A percentile compares a stretch with the other conserved stretches of the same genome.
phyloP scores from a whole-genome alignment of 306 rosid genomes.

The Lagenaria siceraria region DNA sequence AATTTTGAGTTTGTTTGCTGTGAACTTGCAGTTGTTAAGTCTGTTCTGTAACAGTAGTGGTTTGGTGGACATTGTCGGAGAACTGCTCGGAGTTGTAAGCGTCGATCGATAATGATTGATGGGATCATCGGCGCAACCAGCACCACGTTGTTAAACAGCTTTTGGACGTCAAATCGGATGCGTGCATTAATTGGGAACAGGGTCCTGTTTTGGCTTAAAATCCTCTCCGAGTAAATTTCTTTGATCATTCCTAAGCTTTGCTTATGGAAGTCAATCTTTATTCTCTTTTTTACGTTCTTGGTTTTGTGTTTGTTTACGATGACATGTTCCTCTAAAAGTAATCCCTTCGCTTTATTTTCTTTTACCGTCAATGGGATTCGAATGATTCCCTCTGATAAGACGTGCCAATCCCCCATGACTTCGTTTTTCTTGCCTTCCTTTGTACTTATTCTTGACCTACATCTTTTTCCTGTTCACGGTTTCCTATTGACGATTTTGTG shows the following conservation, averaged over 20 bases:
- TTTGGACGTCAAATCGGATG: slow-evolving; percentile 1
- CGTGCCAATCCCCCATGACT: background rate
- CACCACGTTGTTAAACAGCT: slow-evolving; percentile 7
- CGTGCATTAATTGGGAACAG: slow-evolving; percentile 4
- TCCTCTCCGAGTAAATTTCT: background rate
- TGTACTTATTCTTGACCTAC: background rate
- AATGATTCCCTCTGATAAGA: background rate
- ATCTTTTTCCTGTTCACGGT: background rate
- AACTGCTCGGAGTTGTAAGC: slow-evolving; percentile 5
- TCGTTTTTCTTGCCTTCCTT: background rate
- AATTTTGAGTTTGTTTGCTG: background rate
- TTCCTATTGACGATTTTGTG: background rate
- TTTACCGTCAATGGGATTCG: background rate
- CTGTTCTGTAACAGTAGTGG: slow-evolving; percentile 5
- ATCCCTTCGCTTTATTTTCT: background rate
- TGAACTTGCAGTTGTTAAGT: background rate
- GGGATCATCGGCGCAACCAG: slow-evolving; percentile 5
- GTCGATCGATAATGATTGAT: background rate
- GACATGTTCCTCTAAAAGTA: background rate
- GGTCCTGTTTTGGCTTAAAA: background rate
- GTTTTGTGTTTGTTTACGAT: background rate
- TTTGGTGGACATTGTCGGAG: slow-evolving; percentile 1
- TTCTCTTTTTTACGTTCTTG: background rate
- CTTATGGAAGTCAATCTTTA: background rate
- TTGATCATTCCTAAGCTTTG: background rate